These are phyloP conservation scores for rapeseed (Brassica napus) DNA, from an alignment of 345 rosid genomes.

Conservation along the genomic window DNA sequence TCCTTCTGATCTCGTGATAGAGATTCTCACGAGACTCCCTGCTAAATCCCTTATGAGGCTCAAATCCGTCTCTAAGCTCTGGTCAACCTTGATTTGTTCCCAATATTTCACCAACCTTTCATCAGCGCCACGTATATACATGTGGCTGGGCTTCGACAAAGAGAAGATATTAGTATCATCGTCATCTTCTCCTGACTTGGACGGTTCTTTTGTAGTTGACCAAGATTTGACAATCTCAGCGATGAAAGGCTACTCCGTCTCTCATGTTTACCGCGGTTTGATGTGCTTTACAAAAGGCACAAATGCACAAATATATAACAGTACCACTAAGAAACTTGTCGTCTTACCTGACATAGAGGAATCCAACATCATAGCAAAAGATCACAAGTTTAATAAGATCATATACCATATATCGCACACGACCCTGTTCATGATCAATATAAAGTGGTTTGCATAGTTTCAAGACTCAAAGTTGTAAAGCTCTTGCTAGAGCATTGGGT, in stretches of 20 bases:
- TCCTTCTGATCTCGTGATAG: not conserved
- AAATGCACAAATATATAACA: not conserved
- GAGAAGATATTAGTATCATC: not conserved
- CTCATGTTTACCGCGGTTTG: not conserved
- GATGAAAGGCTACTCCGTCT: not conserved
- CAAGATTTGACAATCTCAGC: not conserved
- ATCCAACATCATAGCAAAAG: not conserved
- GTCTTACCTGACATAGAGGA: not conserved
- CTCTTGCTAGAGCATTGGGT: conserved; percentile 1
- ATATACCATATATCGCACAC: not conserved
- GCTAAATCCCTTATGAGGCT: not conserved
- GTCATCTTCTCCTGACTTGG: not conserved
- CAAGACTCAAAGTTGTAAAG: not conserved
- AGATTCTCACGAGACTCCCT: not conserved
- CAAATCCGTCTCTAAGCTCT: conserved; percentile 14
- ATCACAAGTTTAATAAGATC: not conserved
- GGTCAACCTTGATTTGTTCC: conserved; percentile 3
- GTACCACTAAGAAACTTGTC: conserved; percentile 3
- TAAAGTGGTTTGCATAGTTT: not conserved
- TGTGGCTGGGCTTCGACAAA: not conserved
- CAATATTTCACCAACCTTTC: not conserved
- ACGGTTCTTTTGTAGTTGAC: not conserved
- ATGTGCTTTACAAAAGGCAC: not conserved
- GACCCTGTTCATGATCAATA: conserved; percentile 3
- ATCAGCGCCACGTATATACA: conserved; percentile 1